Evolutionary conservation across 1,284 basidiomycete species (phyloP).

Genomic region (Malassezia cuniculi): DNA sequence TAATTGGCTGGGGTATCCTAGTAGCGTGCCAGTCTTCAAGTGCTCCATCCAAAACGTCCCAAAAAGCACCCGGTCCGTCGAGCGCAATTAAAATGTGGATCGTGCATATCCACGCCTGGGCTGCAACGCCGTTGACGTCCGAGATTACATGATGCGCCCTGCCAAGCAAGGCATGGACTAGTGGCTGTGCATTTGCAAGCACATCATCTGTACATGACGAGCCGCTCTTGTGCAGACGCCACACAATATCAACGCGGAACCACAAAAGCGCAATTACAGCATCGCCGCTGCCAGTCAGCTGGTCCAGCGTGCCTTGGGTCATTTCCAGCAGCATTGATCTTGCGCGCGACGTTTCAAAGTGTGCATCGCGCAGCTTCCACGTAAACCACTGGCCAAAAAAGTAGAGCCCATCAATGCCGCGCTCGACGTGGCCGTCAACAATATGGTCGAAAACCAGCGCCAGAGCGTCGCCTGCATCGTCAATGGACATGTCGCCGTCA

Average conservation of each 20-base stretch:
- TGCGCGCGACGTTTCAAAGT: background rate
- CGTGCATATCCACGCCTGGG: slow-evolving; percentile 65
- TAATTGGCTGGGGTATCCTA: slow-evolving; percentile 50
- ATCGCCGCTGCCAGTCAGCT: background rate
- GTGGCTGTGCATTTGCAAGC: slow-evolving; percentile 11
- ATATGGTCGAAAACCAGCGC: background rate
- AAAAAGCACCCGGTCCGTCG: slow-evolving; percentile 18
- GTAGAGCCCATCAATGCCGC: background rate
- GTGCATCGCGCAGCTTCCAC: background rate
- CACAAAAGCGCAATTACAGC: slow-evolving; percentile 20
- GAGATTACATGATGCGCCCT: background rate
- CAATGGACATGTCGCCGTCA: slow-evolving; percentile 3
- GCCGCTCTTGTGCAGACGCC: slow-evolving; percentile 8
- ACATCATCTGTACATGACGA: background rate
- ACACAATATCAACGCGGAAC: slow-evolving; percentile 29
- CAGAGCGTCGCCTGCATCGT: background rate
- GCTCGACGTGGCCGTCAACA: background rate
- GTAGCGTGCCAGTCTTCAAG: slow-evolving; percentile 20
- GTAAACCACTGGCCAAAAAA: slow-evolving; percentile 12
- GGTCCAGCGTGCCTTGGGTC: background rate
- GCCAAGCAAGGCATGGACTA: slow-evolving; percentile 26
- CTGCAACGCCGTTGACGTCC: slow-evolving; percentile 48
- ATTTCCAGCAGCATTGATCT: background rate
- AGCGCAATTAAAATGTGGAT: slow-evolving; percentile 50
- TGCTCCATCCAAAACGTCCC: slow-evolving; percentile 24